Evolutionary conservation across 768 basidiomycete genomes (phyloP), one percentile per base, ranked within the genome.

Genomic region (Tylopilus balloui): DNA sequence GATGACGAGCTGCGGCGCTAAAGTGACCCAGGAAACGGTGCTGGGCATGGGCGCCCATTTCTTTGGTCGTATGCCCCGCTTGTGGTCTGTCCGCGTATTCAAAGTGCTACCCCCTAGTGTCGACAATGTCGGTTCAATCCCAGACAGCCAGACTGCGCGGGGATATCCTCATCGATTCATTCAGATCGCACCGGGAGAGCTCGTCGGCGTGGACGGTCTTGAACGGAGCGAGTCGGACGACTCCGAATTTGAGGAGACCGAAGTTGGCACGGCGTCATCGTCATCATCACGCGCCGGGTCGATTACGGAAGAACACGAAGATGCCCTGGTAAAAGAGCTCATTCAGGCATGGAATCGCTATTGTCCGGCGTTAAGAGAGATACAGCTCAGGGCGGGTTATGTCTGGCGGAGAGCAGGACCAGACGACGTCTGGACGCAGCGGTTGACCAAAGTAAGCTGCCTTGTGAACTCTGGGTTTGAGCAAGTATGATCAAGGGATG

Each of bases 341-440:
- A 64, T 77, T 29, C 67, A 72, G 9, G 71, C 74, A 6, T 77
- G 76, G 75, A 71, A 70, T 44, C 66, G 69, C 37, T 69, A 69
- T 34, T 75, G 75, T 47, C 65, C 64, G 1, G 45, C 47, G 39
- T 55, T 78, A 47, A 63, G 68, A 20, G 68, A 71, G 59, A 68
- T 78, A 12, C 75, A 75, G 50, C 66, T 77, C 42, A 64, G 67
- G 45, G 60, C 69, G 6, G 69, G 65, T 4, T 71, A 62, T 47
- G 63, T 69, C 6, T 73, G 76, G 75, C 63, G 64, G 24, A 66
- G 76, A 23, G 63, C 62, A 6, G 65, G 54, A 28, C 64, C 66
- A 43, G 66, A 66, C 8, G 72, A 71, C 37, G 57, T 45, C 17
- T 75, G 74, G 73, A 61, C 59, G 27, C 65, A 62, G 45, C 55